A percentile compares a stretch with the other conserved stretches of the same genome.
phyloP scores from a whole-genome alignment of 2,329 filamentous ascomycete genomes.

The Trichoderma sp. region DNA sequence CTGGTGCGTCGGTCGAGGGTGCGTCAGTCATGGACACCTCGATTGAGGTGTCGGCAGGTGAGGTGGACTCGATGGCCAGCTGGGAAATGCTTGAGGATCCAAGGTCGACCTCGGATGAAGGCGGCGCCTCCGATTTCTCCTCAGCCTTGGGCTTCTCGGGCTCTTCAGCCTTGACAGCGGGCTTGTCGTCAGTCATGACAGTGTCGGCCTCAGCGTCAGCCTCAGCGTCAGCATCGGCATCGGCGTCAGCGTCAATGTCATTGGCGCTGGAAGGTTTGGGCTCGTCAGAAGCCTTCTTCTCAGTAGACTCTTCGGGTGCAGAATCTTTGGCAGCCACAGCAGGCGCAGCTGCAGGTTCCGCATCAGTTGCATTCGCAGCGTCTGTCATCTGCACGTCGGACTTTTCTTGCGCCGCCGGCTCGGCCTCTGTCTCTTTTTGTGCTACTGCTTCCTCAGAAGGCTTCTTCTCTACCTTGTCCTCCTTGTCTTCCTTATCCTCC shows the following conservation, averaged over 20 bases:
- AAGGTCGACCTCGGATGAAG: constrained; percentile 36
- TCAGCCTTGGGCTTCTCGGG: constrained; percentile 23
- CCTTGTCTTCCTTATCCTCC: neutral
- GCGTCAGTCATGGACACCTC: constrained; percentile 57
- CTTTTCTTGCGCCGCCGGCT: constrained; percentile 9
- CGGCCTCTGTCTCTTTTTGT: neutral
- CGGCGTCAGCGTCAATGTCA: neutral
- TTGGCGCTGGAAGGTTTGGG: constrained; percentile 15
- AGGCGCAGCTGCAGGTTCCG: neutral
- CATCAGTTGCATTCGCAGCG: neutral
- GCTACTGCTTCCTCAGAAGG: constrained; percentile 1
- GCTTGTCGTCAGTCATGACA: constrained; percentile 31
- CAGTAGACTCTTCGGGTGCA: neutral
- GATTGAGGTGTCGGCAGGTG: constrained; percentile 30
- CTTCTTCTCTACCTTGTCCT: constrained; percentile 10
- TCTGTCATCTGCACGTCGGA: constrained; percentile 30
- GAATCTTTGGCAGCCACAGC: neutral
- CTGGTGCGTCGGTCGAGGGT: constrained; percentile 35
- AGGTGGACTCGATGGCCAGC: constrained; percentile 38
- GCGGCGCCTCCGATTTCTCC: constrained; percentile 24
- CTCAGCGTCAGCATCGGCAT: constrained; percentile 7
- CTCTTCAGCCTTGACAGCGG: constrained; percentile 25
- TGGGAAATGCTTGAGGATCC: constrained; percentile 40
- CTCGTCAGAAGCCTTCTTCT: constrained; percentile 15
- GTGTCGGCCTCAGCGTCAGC: constrained; percentile 24